phyloP scores from a whole-genome alignment of 1,139 yeast genomes.

The Dujonia santamariae region DNA sequence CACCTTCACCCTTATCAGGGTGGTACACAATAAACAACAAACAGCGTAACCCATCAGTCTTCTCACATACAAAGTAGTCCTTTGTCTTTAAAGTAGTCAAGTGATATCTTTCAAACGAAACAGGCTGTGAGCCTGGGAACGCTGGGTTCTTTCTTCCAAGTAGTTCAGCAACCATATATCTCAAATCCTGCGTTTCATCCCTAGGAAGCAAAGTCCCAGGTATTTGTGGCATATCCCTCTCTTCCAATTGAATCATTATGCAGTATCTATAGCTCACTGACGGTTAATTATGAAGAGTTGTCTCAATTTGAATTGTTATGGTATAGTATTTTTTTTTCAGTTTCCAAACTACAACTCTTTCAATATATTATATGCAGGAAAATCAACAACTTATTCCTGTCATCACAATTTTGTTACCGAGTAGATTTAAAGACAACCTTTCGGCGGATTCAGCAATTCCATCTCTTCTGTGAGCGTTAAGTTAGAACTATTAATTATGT shows the following conservation, averaged over 20 bases:
- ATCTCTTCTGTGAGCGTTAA: too few relatives aligned
- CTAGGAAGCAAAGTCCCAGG: constrained; percentile 81
- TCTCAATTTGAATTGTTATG: too few relatives aligned
- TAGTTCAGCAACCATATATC: constrained; percentile 66
- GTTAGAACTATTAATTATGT: background rate
- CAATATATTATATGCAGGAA: too few relatives aligned
- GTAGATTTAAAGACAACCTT: background rate
- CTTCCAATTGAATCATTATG: constrained; percentile 38
- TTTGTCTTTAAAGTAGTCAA: constrained; percentile 55
- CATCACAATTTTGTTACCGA: background rate
- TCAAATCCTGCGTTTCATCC: constrained; percentile 64
- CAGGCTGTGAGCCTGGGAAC: constrained; percentile 94
- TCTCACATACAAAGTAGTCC: constrained; percentile 88
- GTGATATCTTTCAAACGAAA: constrained; percentile 79
- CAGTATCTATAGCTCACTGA: background rate
- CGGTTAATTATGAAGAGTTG: too few relatives aligned
- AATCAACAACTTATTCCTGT: background rate
- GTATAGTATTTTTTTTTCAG: too few relatives aligned
- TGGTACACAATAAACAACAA: constrained; percentile 66
- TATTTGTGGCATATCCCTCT: constrained; percentile 72
- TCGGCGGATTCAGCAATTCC: too few relatives aligned
- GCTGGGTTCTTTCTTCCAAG: constrained; percentile 49
- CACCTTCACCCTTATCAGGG: constrained; percentile 70
- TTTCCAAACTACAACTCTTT: too few relatives aligned
- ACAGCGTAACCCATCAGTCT: constrained; percentile 90